Evolutionary conservation across 2,329 filamentous ascomycete genomes (phyloP).

Genomic region (Pestalotiopsis sp.): DNA sequence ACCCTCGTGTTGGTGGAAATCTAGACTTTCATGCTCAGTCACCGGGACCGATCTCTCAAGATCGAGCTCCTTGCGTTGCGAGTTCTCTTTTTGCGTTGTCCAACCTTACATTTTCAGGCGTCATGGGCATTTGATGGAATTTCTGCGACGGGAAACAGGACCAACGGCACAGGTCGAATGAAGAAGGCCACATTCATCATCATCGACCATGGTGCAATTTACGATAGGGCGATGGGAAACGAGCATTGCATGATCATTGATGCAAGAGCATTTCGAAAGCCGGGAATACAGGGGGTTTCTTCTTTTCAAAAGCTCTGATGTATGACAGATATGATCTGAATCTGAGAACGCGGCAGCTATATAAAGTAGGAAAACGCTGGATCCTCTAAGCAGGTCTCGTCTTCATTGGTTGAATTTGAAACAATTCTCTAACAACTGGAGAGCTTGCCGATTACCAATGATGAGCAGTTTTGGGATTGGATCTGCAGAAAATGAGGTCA

Average conservation of each 20-base stretch:
- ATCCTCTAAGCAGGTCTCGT: not conserved
- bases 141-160: not conserved
- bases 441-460: not conserved
- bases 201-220: not conserved
- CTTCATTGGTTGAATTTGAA: not conserved
- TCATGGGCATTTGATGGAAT: not conserved
- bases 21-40: not conserved
- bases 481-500: not conserved
- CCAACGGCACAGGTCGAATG: not conserved
- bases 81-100: not conserved
- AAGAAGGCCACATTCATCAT: not conserved
- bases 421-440: not conserved
- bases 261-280: not conserved
- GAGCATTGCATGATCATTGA: not conserved
- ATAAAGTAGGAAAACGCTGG: not conserved
- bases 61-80: too few species aligned
- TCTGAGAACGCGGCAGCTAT: not conserved
- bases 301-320: not conserved
- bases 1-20: not conserved
- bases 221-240: constrained; percentile 3
- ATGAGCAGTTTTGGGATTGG: not conserved
- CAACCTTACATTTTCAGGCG: not conserved
- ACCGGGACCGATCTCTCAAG: not conserved
- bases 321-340: not conserved
- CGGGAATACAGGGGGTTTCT: not conserved